phyloP scores from a whole-genome alignment of 192 early-diverging fungal genomes.

The Backusella psychrophila region DNA sequence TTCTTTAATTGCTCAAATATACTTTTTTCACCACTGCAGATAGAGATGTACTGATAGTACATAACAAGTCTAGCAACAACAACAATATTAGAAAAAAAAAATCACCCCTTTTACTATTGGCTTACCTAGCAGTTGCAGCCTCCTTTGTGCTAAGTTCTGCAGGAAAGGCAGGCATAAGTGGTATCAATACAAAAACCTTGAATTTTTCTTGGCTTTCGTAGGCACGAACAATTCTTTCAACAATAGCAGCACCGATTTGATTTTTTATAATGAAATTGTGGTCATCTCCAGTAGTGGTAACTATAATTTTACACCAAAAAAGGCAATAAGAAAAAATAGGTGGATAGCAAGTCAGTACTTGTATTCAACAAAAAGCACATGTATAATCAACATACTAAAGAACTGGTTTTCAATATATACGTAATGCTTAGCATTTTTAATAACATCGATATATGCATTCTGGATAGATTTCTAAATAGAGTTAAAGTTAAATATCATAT shows the following conservation, averaged over 20 bases:
- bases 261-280: conserved; percentile 66
- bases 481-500: neutral
- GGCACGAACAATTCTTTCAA: conserved; percentile 72
- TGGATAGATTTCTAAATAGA: conserved; percentile 60
- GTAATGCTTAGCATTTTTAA: conserved; percentile 74
- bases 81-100: neutral
- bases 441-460: conserved; percentile 72
- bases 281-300: conserved; percentile 47
- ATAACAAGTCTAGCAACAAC: conserved; percentile 51
- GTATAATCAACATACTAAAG: conserved; percentile 55
- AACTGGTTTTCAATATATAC: conserved; percentile 93
- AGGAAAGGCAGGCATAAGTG: conserved; percentile 84
- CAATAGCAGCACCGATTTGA: conserved; percentile 74
- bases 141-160: conserved; percentile 74
- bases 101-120: neutral
- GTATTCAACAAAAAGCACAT: neutral
- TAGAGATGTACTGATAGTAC: conserved; percentile 80
- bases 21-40: conserved; percentile 72
- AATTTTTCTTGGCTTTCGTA: conserved; percentile 64
- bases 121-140: conserved; percentile 61
- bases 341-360: neutral
- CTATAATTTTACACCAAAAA: conserved; percentile 22
- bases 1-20: conserved; percentile 55
- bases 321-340: neutral
- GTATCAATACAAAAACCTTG: conserved; percentile 79